A percentile compares a stretch with the other conserved stretches of the same genome.
These are phyloP conservation scores for Mycogone perniciosa DNA, from an alignment of 2,329 filamentous ascomycete genomes.

Conservation along the genomic window DNA sequence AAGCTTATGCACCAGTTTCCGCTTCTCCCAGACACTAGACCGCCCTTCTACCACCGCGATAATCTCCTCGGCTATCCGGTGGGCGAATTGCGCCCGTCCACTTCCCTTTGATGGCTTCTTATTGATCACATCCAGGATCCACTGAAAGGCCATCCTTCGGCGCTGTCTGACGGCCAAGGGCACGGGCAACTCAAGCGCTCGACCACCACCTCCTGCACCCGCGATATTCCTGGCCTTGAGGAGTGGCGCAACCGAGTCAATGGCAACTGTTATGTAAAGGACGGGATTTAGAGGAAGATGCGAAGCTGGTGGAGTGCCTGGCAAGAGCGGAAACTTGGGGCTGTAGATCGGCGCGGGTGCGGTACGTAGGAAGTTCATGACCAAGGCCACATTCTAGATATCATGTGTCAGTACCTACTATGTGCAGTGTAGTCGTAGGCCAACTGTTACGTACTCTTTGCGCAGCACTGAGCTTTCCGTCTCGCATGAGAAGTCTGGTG, in stretches of 20 bases:
- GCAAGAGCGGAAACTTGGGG: constrained; percentile 63
- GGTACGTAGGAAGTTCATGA: constrained; percentile 80
- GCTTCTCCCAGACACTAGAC: constrained; percentile 77
- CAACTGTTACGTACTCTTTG: constrained; percentile 59
- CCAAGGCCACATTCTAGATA: constrained; percentile 70
- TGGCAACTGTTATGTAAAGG: constrained; percentile 79
- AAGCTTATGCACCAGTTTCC: constrained; percentile 70
- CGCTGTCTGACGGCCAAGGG: constrained; percentile 71
- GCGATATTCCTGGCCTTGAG: constrained; percentile 70
- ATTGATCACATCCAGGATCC: constrained; percentile 80
- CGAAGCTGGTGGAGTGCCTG: constrained; percentile 66
- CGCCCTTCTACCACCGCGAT: constrained; percentile 81
- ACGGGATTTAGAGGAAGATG: constrained; percentile 86
- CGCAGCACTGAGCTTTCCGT: constrained; percentile 86
- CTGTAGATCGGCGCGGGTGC: constrained; percentile 71
- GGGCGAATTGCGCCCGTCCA: constrained; percentile 65
- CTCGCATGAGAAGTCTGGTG: constrained; percentile 82
- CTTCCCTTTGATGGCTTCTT: constrained; percentile 70
- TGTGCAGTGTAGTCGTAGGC: not conserved
- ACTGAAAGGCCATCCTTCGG: constrained; percentile 70
- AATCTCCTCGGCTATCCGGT: constrained; percentile 78
- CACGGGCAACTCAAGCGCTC: constrained; percentile 72
- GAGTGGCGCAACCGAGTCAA: constrained; percentile 89
- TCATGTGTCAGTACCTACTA: constrained; percentile 11
- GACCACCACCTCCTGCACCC: constrained; percentile 80